Conservation (phyloP, 495 filamentous ascomycete genomes). For the Pseudoneurospora amorphoporcata region DNA sequence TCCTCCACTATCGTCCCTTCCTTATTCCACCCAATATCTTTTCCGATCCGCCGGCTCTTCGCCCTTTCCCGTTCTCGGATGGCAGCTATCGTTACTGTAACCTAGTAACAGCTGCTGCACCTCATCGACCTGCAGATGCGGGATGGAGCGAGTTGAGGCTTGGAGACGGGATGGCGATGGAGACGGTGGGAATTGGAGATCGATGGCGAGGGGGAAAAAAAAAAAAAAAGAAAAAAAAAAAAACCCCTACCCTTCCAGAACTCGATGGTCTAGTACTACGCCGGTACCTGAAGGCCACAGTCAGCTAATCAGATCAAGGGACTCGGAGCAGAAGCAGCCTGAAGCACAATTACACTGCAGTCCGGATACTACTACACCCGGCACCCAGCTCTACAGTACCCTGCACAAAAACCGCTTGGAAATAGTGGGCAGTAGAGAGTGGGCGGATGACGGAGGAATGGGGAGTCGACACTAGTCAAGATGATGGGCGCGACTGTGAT, state of each 20-base stretch:
- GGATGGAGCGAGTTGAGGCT: neutral
- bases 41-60: neutral
- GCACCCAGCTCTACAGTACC: neutral
- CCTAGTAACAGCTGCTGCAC: neutral
- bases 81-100: neutral
- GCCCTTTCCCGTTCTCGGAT: neutral
- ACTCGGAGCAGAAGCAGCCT: neutral
- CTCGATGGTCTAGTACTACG: neutral
- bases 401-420: neutral
- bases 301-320: neutral
- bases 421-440: neutral
- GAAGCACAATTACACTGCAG: neutral
- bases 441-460: neutral
- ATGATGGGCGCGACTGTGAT: neutral
- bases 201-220: neutral
- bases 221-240: neutral
- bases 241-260: neutral
- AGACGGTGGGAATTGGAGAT: neutral
- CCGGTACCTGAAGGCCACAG: neutral
- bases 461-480: neutral
- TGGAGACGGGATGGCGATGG: neutral
- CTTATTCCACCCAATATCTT: neutral
- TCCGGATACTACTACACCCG: neutral
- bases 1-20: neutral
- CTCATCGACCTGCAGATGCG: neutral